Conservation (phyloP, 2,329 filamentous ascomycete genomes). For the Colletotrichum sp. region DNA sequence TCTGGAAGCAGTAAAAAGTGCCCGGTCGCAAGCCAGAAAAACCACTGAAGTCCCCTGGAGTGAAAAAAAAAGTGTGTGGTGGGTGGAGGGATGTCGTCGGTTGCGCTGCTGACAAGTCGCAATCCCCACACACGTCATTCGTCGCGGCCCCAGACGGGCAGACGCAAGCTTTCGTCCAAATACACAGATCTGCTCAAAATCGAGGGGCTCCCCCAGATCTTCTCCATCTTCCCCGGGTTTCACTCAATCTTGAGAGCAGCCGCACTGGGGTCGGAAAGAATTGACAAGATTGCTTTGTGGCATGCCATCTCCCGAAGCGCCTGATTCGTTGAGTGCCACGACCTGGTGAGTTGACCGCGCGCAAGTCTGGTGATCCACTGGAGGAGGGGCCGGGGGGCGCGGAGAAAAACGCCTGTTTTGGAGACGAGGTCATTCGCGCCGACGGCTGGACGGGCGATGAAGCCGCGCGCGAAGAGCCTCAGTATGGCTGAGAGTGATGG, state of each 20-base stretch:
- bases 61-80: background rate
- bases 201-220: slow-evolving; percentile 22
- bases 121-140: slow-evolving; percentile 17
- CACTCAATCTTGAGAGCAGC: slow-evolving; percentile 8
- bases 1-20: background rate
- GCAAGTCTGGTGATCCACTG: slow-evolving; percentile 12
- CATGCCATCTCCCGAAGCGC: slow-evolving; percentile 22
- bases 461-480: background rate
- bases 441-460: background rate
- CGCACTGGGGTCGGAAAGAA: slow-evolving; percentile 20
- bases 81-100: slow-evolving; percentile 10
- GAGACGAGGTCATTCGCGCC: slow-evolving; percentile 12
- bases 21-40: background rate
- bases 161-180: slow-evolving; percentile 4
- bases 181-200: slow-evolving; percentile 19
- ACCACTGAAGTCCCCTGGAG: background rate
- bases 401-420: slow-evolving; percentile 18
- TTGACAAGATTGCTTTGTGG: slow-evolving; percentile 8
- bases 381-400: background rate
- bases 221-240: slow-evolving; percentile 22
- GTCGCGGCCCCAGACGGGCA: background rate
- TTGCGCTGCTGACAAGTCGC: slow-evolving; percentile 2
- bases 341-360: slow-evolving; percentile 21
- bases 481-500: background rate
- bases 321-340: slow-evolving; percentile 24